Evolutionary conservation across 768 basidiomycete genomes (phyloP).

Genomic region (Cantharellus cinnabarinus): DNA sequence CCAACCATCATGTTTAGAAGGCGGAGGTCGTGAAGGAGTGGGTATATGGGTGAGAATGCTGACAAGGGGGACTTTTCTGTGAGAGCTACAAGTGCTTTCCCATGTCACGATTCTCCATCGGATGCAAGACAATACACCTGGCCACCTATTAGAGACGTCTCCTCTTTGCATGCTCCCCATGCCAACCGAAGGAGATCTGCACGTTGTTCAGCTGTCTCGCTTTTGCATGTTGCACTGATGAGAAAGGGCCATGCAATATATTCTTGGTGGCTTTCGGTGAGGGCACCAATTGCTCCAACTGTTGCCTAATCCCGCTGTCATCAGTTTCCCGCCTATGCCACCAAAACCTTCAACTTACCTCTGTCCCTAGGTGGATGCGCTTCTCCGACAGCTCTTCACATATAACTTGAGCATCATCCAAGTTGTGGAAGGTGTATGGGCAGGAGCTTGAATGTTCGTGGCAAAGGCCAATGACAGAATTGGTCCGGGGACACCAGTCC

Average conservation of each 20-base stretch:
- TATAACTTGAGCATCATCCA: background rate
- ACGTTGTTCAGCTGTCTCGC: slow-evolving; percentile 11
- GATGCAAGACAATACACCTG: slow-evolving; percentile 10
- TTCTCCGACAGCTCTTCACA: background rate
- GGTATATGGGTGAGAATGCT: slow-evolving; percentile 13
- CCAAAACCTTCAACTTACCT: background rate
- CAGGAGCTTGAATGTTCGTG: no score
- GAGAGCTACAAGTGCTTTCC: slow-evolving; percentile 12
- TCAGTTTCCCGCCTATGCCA: no score
- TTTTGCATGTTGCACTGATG: slow-evolving; percentile 15
- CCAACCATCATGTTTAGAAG: slow-evolving; percentile 18
- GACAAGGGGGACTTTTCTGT: slow-evolving; percentile 12
- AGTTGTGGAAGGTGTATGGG: no score
- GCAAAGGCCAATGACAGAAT: no score
- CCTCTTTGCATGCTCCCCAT: background rate
- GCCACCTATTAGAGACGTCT: background rate
- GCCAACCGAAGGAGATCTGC: slow-evolving; percentile 8
- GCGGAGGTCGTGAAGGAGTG: slow-evolving; percentile 9
- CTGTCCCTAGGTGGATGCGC: background rate
- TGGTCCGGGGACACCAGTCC: no score
- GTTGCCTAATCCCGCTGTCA: background rate
- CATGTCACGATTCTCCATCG: slow-evolving; percentile 16
- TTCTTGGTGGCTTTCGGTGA: background rate
- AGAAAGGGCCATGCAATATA: slow-evolving; percentile 13
- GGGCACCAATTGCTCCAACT: background rate